phyloP scores from a whole-genome alignment of 768 basidiomycete genomes.

The Phylloporus sp. region DNA sequence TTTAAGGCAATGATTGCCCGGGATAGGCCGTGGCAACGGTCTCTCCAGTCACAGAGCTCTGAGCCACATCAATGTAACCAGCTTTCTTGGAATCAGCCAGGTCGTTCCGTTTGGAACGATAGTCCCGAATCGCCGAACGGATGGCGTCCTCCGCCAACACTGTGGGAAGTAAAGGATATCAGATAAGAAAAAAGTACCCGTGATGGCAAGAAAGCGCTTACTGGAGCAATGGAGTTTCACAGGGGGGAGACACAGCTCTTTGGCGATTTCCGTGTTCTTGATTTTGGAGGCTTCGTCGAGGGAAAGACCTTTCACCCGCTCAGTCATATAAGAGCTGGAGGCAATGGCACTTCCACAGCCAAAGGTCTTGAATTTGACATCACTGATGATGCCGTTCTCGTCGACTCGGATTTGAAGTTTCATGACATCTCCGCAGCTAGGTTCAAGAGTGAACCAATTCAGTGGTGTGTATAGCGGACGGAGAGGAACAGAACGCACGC shows the following conservation, averaged over 20 bases:
- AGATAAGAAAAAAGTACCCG: slow-evolving; percentile 14
- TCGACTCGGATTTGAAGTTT: slow-evolving; percentile 98
- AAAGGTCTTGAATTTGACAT: slow-evolving; percentile 99
- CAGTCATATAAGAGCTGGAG: slow-evolving; percentile 97
- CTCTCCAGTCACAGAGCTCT: slow-evolving; percentile 50
- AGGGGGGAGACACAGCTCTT: slow-evolving; percentile 91
- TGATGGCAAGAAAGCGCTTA: slow-evolving; percentile 36
- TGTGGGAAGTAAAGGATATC: slow-evolving; percentile 31
- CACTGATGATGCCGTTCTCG: slow-evolving; percentile 90
- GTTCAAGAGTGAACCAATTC: slow-evolving; percentile 10
- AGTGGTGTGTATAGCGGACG: slow-evolving; percentile 10
- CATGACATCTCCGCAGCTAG: slow-evolving; percentile 97
- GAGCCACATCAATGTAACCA: slow-evolving; percentile 70
- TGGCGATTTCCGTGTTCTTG: slow-evolving; percentile 99
- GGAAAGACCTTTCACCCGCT: slow-evolving; percentile 92
- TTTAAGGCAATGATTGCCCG: slow-evolving; percentile 28
- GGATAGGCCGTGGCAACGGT: slow-evolving; percentile 52
- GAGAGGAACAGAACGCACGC: slow-evolving; percentile 55
- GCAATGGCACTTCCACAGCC: slow-evolving; percentile 98
- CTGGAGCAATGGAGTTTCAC: slow-evolving; percentile 96
- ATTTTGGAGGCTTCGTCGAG: slow-evolving; percentile 94
- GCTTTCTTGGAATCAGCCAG: slow-evolving; percentile 48
- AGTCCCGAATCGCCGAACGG: slow-evolving; percentile 95
- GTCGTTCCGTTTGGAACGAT: slow-evolving; percentile 75
- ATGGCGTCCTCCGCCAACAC: slow-evolving; percentile 99